A percentile compares a stretch with the other conserved stretches of the same genome.
phyloP scores from a whole-genome alignment of 768 basidiomycete genomes.

The Boletus reticuloceps region DNA sequence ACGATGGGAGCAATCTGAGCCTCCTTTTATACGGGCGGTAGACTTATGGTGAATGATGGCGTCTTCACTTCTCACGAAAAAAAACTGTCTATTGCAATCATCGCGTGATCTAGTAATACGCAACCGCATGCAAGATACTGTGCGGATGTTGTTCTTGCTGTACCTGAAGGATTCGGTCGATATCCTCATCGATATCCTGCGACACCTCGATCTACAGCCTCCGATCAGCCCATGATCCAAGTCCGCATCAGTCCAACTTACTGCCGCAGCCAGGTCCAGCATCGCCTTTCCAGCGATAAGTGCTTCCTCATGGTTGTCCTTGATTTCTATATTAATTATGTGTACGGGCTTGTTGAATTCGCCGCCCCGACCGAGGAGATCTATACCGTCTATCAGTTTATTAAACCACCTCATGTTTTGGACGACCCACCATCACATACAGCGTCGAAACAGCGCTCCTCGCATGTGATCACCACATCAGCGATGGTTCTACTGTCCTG shows the following conservation, averaged over 20 bases:
- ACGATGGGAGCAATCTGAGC: conserved; percentile 1
- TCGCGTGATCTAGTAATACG: conserved; percentile 65
- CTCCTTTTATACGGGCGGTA: conserved; percentile 3
- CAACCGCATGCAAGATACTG: conserved; percentile 85
- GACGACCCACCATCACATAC: conserved; percentile 87
- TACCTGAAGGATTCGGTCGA: conserved; percentile 76
- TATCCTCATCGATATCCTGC: conserved; percentile 87
- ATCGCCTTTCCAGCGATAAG: conserved; percentile 94
- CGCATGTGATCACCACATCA: conserved; percentile 98
- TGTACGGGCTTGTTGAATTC: conserved; percentile 94
- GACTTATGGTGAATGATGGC: conserved; percentile 42
- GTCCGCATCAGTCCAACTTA: conserved; percentile 40
- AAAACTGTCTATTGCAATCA: conserved; percentile 16
- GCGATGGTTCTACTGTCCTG: conserved; percentile 86
- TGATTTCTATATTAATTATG: conserved; percentile 96
- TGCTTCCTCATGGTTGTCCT: conserved; percentile 99
- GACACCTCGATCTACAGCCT: conserved; percentile 72
- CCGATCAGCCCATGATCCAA: conserved; percentile 10
- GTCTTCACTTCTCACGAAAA: conserved; percentile 61
- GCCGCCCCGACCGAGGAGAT: conserved; percentile 82
- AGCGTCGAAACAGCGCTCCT: conserved; percentile 97
- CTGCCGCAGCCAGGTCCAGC: conserved; percentile 85
- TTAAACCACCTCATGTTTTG: conserved; percentile 5
- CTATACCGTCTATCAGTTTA: conserved; percentile 39
- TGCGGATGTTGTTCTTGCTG: conserved; percentile 94